Base-by-base conservation (phyloP, 345 rosid genomes). In the Turritis glabra region DNA sequence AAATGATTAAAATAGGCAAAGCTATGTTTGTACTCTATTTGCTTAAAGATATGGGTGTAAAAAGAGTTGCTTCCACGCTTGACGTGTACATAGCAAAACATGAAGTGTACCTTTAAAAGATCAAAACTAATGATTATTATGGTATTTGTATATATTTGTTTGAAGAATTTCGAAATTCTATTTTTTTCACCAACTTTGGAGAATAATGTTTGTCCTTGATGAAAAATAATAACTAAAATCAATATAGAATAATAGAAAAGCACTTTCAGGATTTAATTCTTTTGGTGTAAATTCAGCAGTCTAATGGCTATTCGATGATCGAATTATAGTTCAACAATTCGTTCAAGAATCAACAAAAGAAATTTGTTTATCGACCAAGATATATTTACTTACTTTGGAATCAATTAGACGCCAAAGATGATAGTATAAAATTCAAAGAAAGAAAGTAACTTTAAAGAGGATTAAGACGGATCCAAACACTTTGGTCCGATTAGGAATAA, bases 31-130 rank as follows among this genome's bases (percentile, higher is more conserved):
- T 48, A 30, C 3, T 25, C 3, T 27, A 19, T 17, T 43, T 56
- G 51, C 61, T 66, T 48, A 67, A 67, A 64, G 55, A n/a, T 17
- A 64, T 3, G 37, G 46, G 48, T 55, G 48, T 55, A 22, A 65
- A 33, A 44, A 3, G 48, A 46, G 47, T 27, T 64, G 30, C 50
- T 65, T 64, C 40, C 65, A 64, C 23, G 56, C 65, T 64, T 72
- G 54, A 38, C 13, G 10, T 48, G 37, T 53, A 38, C 35, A 33
- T 17, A 32, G 17, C 47, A 55, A 22, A 60, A 38, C 23, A 19
- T 38, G 32, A 27, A 30, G 9, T 60, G 25, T 30, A 54, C 48
- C 12, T 27, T 26, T 54, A 26, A 27, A 35, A 58, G 14, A 18
- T 46, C 38, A 46, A n/a, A 12, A 46, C 18, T 18, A 27, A 26